A percentile compares a stretch with the other conserved stretches of the same genome.
Evolutionary conservation across 2,329 filamentous ascomycete species (phyloP).

Genomic region (Colletotrichum trifolii): DNA sequence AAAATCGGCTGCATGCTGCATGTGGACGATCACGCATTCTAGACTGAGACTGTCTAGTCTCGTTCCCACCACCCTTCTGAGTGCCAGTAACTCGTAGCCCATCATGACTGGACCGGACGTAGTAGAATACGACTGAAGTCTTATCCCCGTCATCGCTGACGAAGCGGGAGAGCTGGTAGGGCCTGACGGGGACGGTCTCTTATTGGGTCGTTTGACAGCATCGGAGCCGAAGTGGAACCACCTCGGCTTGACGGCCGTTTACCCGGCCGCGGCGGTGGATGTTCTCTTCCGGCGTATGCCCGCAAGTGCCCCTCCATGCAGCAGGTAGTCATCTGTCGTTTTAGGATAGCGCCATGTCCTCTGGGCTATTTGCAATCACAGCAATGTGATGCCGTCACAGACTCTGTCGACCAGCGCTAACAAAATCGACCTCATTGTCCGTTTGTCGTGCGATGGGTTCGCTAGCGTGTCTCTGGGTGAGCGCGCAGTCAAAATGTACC

Average conservation of each 20-base stretch:
- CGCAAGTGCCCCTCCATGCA: conserved; percentile 18
- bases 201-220: conserved; percentile 25
- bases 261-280: conserved; percentile 22
- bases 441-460: neutral
- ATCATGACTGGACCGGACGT: conserved; percentile 28
- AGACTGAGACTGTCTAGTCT: conserved; percentile 24
- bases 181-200: conserved; percentile 11
- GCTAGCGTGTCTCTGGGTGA: neutral
- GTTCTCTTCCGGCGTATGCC: conserved; percentile 29
- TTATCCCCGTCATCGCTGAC: conserved; percentile 34
- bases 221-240: conserved; percentile 34
- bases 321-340: conserved; percentile 15
- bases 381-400: conserved; percentile 15
- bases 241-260: conserved; percentile 13
- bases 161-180: conserved; percentile 4
- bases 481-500: too few relatives aligned
- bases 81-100: conserved; percentile 4
- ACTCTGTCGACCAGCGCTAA: neutral
- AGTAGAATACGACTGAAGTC: conserved; percentile 4
- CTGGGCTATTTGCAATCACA: conserved; percentile 2
- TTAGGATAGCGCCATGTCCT: conserved; percentile 20
- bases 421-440: conserved; percentile 3
- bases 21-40: conserved; percentile 23
- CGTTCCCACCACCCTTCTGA: conserved; percentile 25
- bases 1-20: conserved; percentile 32